phyloP scores from a whole-genome alignment of 2,329 filamentous ascomycete genomes.

The Ilyonectria robusta region DNA sequence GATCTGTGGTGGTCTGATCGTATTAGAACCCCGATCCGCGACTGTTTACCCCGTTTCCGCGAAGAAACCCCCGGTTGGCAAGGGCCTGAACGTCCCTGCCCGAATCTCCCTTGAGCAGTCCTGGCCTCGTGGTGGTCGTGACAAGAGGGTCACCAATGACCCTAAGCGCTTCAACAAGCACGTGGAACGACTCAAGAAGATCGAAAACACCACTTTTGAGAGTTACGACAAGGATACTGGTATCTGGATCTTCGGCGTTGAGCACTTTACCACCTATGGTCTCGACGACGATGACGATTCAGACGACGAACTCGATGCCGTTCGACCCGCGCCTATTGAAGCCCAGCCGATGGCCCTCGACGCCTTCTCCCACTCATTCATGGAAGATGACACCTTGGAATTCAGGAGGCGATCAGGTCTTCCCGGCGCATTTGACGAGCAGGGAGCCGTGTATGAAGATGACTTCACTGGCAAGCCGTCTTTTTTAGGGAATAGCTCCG shows the following conservation, averaged over 20 bases:
- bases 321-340: conserved; percentile 39
- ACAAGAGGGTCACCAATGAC: conserved; percentile 67
- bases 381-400: conserved; percentile 72
- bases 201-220: conserved; percentile 85
- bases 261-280: conserved; percentile 97
- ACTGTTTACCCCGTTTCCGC: conserved; percentile 87
- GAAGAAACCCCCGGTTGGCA: conserved; percentile 87
- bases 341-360: conserved; percentile 39
- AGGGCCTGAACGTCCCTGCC: conserved; percentile 92
- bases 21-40: conserved; percentile 81
- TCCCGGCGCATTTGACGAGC: conserved; percentile 85
- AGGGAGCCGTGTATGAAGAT: conserved; percentile 68
- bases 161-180: conserved; percentile 84
- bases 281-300: conserved; percentile 84
- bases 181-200: conserved; percentile 82
- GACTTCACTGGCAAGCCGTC: conserved; percentile 73
- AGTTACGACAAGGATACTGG: conserved; percentile 85
- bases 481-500: conserved; percentile 96
- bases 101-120: conserved; percentile 92
- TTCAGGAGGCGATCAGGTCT: conserved; percentile 68
- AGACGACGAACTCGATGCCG: conserved; percentile 62
- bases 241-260: conserved; percentile 92
- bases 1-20: conserved; percentile 83
- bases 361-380: conserved; percentile 42
- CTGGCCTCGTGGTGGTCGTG: conserved; percentile 80